Evolutionary conservation across 208 protist species (phyloP), one percentile per base, ranked within the genome.

Genomic region (Blechomonas ayalai): DNA sequence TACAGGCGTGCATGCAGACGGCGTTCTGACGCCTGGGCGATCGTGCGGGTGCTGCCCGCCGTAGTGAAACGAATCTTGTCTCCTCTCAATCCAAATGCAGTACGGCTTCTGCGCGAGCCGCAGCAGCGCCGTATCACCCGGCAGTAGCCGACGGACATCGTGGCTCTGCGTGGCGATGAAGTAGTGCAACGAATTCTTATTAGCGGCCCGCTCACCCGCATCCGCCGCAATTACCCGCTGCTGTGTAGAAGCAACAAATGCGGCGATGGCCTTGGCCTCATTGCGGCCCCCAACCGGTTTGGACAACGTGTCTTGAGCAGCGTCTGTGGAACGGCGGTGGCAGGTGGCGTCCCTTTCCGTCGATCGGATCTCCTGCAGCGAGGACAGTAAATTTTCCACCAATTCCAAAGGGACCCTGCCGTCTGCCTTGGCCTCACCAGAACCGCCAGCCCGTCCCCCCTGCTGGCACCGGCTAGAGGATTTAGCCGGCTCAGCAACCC

Each of bases 81-180:
- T 70, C 38, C 63, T 60, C 52, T 91, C 82, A 18, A 91, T 73
- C 73, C 78, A 88, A 9, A 91, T 28, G 16, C 66, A 63, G 19
- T 67, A 57, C 4, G 82, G 82, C 29, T 71, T 63, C 22, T 46
- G 49, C 5, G 78, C 78, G 25, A 81, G 49, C 8, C 82, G 73
- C 40, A 91, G 67, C 49, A 91, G 59, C 20, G 67, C 74, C 7
- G 78, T 46, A 19, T 46, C 49, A 0, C 35, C 35, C 8, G 74
- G 59, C 7, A 91, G 58, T 13, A 56, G 59, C 25, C 69, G 48
- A 23, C 82, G 73, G 33, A 85, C 66, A 45, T 91, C 78, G 49
- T 87, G 78, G 23, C 67, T 88, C 43, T 91, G 82, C 23, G 82
- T 82, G 0, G 82, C 82, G 6, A 87, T 63, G 55, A 85, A 88